A percentile compares a stretch with the other conserved stretches of the same genome.
Evolutionary conservation across 306 rosid genomes (phyloP).

Genomic region (Prunus salicina): DNA sequence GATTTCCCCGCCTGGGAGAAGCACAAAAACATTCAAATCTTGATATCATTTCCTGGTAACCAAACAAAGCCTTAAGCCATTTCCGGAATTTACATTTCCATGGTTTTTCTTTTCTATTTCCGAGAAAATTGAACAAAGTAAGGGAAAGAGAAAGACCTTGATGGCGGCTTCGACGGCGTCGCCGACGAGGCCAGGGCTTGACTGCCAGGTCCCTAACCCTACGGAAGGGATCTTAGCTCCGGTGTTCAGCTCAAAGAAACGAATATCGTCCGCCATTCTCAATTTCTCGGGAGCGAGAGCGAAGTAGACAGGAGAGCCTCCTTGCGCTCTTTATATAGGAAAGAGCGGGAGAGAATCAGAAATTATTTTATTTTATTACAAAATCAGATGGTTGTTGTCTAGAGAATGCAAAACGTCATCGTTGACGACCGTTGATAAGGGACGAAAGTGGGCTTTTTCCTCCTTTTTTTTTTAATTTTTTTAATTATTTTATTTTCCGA

Average conservation of each 20-base stretch:
- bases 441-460: no score
- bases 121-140: not conserved
- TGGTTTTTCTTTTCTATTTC: no score
- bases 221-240: conserved; percentile 77
- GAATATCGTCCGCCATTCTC: conserved; percentile 42
- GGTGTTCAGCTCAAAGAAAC: conserved; percentile 59
- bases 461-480: no score
- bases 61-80: not conserved
- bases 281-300: not conserved
- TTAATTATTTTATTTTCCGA: not conserved
- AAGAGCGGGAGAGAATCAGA: not conserved
- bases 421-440: not conserved
- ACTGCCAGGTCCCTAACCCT: conserved; percentile 77
- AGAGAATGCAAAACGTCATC: not conserved
- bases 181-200: conserved; percentile 53
- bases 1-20: not conserved
- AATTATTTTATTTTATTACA: no score
- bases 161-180: conserved; percentile 51
- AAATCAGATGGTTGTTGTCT: no score
- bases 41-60: not conserved
- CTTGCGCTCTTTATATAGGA: not conserved
- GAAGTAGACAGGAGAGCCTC: not conserved
- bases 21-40: not conserved
- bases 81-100: not conserved
- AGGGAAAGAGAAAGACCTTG: conserved; percentile 34